Percentiles rank a stretch among this genome's conserved stretches.
phyloP scores from a whole-genome alignment of 768 basidiomycete species.

The Collybiopsis luxurians region DNA sequence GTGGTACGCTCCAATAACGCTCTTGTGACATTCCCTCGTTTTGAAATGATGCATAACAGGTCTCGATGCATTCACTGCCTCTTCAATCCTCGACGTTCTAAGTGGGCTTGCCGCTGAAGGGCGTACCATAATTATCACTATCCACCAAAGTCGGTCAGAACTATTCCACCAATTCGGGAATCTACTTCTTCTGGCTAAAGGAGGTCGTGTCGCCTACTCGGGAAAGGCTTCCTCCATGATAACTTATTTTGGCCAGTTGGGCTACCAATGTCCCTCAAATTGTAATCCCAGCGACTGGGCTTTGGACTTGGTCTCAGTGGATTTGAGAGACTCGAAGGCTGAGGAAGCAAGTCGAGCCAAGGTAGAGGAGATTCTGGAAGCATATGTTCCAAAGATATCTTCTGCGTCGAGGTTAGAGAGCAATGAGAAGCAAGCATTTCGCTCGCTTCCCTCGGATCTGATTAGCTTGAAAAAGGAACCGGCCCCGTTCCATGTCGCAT shows the following conservation, averaged over 20 bases:
- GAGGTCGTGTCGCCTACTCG: constrained; percentile 65
- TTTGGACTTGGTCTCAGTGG: constrained; percentile 11
- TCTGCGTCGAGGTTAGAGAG: background rate
- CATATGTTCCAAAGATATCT: background rate
- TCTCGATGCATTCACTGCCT: constrained; percentile 40
- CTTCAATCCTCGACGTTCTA: constrained; percentile 39
- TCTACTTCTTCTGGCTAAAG: constrained; percentile 62
- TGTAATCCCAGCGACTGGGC: constrained; percentile 73
- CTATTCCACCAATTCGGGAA: constrained; percentile 54
- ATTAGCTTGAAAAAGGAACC: background rate
- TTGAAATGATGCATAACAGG: constrained; percentile 17
- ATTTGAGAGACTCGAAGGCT: constrained; percentile 5
- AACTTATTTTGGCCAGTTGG: constrained; percentile 59
- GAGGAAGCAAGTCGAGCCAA: constrained; percentile 7
- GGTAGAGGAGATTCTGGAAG: constrained; percentile 4
- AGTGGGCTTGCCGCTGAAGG: constrained; percentile 33
- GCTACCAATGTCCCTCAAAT: constrained; percentile 61
- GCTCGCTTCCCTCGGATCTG: background rate
- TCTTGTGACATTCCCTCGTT: background rate
- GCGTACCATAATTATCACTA: constrained; percentile 35
- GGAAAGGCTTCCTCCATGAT: constrained; percentile 53
- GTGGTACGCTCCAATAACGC: background rate
- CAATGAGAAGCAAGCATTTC: background rate
- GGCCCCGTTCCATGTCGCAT: constrained; percentile 1
- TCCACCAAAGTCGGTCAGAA: constrained; percentile 24